Conservation (phyloP, 306 rosid genomes). For the Astragalus glycyphyllos region DNA sequence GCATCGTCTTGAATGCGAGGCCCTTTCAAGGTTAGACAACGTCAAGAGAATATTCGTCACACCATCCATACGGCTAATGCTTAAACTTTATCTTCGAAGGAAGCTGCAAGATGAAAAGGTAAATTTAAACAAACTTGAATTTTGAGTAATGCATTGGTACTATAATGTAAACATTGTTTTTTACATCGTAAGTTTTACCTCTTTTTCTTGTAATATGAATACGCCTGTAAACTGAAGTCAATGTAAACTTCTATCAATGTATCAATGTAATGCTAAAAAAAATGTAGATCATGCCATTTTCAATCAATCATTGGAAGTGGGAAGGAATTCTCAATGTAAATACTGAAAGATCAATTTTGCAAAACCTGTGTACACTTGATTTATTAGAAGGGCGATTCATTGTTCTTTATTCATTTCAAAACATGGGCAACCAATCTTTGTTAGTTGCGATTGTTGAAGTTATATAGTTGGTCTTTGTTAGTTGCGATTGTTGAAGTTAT, state of each 20-base stretch:
- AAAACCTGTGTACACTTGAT: constrained; percentile 15
- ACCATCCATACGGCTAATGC: constrained; percentile 83
- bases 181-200: constrained; percentile 8
- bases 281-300: constrained; percentile 2
- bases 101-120: constrained; percentile 85
- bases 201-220: constrained; percentile 11
- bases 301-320: constrained; percentile 10
- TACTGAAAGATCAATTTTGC: constrained; percentile 13
- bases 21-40: constrained; percentile 65
- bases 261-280: not conserved
- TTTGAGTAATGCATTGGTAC: constrained; percentile 33
- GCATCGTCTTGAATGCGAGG: constrained; percentile 91
- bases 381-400: not conserved
- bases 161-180: constrained; percentile 1
- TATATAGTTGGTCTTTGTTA: not conserved
- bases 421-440: constrained; percentile 11
- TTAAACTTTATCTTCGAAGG: constrained; percentile 73
- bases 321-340: not conserved
- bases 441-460: not conserved
- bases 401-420: not conserved
- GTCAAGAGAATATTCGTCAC: constrained; percentile 70
- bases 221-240: not conserved
- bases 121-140: not conserved
- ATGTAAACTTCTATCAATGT: not conserved
- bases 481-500: not conserved